phyloP scores from a whole-genome alignment of 495 filamentous ascomycete species.

The Eremomyces bilateralis region DNA sequence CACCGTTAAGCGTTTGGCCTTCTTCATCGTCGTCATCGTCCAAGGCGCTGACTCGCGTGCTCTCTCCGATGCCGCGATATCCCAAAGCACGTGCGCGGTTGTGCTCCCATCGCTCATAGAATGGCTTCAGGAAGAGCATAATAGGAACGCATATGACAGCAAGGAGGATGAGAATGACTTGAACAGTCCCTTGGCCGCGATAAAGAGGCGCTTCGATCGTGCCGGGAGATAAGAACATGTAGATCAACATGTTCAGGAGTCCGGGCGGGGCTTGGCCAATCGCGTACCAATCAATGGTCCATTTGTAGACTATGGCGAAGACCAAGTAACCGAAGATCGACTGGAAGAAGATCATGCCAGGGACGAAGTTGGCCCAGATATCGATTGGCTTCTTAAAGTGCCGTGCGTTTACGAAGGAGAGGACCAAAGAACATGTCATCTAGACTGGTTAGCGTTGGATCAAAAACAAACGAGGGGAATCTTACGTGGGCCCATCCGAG shows the following conservation, averaged over 20 bases:
- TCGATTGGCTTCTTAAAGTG: constrained; percentile 89
- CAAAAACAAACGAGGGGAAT: constrained; percentile 2
- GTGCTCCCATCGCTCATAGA: constrained; percentile 81
- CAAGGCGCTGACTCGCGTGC: constrained; percentile 61
- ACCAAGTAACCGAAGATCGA: constrained; percentile 96
- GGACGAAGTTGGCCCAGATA: constrained; percentile 90
- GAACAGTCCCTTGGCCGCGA: constrained; percentile 47
- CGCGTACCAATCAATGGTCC: constrained; percentile 70
- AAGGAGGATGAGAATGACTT: constrained; percentile 59
- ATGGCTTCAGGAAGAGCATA: constrained; percentile 82
- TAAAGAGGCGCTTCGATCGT: constrained; percentile 51
- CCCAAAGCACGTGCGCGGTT: constrained; percentile 70
- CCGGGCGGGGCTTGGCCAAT: constrained; percentile 49
- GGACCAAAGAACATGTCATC: constrained; percentile 94
- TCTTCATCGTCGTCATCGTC: constrained; percentile 48
- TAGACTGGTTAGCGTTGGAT: constrained; percentile 11
- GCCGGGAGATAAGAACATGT: constrained; percentile 91
- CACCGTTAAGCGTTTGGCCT: constrained; percentile 28
- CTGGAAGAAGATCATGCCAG: constrained; percentile 98
- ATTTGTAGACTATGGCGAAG: constrained; percentile 88
- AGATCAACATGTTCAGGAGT: constrained; percentile 95
- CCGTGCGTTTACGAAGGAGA: constrained; percentile 78
- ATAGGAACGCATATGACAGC: constrained; percentile 74
- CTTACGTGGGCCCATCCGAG: constrained; percentile 78
- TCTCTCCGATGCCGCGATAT: constrained; percentile 82